Evolutionary conservation across 2,329 filamentous ascomycete species (phyloP).

Genomic region (Metarhizium anisopliae): DNA sequence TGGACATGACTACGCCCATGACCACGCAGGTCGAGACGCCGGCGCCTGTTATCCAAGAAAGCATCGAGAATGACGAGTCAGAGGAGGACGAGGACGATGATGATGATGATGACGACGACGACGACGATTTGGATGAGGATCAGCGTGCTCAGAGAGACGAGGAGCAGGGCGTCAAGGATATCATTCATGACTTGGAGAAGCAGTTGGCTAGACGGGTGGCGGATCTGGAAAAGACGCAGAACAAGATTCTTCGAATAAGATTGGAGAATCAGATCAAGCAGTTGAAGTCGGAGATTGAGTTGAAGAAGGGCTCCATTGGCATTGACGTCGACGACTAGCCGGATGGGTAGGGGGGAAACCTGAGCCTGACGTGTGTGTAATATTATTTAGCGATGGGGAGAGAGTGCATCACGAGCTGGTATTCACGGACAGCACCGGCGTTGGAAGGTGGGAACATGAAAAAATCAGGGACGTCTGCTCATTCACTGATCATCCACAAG

Average conservation of each 20-base stretch:
- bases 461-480: not conserved
- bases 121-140: constrained; percentile 46
- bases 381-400: not conserved
- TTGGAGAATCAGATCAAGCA: constrained; percentile 41
- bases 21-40: constrained; percentile 36
- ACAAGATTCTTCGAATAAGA: constrained; percentile 40
- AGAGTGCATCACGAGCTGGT: not conserved
- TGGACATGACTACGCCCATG: constrained; percentile 37
- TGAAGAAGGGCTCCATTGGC: constrained; percentile 35
- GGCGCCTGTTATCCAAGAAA: constrained; percentile 32
- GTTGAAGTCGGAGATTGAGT: constrained; percentile 33
- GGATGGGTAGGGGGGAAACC: not conserved
- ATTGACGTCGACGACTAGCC: constrained; percentile 28
- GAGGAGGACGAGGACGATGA: constrained; percentile 30
- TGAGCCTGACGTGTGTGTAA: not conserved
- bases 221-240: constrained; percentile 33
- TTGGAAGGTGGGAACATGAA: not conserved
- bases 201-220: constrained; percentile 36
- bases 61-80: constrained; percentile 31
- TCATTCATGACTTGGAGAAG: constrained; percentile 44
- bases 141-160: constrained; percentile 39
- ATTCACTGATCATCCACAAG: not conserved
- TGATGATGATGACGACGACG: constrained; percentile 37
- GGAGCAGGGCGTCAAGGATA: constrained; percentile 45
- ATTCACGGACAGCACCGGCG: not conserved